phyloP scores from a whole-genome alignment of 1,284 basidiomycete genomes.

The Fomitopsis schrenkii region DNA sequence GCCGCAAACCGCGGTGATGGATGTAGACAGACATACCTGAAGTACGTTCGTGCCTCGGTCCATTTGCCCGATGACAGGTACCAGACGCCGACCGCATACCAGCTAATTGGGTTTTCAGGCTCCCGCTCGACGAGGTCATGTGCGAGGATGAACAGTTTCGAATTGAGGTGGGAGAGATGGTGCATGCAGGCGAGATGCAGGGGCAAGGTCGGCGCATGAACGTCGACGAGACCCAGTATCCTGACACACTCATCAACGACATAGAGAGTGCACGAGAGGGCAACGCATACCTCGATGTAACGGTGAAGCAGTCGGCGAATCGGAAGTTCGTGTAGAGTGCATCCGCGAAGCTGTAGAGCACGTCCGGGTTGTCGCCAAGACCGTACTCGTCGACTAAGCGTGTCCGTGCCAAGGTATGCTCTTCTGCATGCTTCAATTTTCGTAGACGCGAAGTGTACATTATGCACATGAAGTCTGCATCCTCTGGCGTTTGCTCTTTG shows the following conservation, averaged over 20 bases:
- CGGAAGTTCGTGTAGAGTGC: constrained; percentile 85
- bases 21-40: constrained; percentile 56
- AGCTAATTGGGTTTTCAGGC: constrained; percentile 88
- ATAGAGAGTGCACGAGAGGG: not conserved
- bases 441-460: constrained; percentile 91
- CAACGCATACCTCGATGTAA: constrained; percentile 71
- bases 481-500: constrained; percentile 78
- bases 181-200: constrained; percentile 98
- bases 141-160: constrained; percentile 91
- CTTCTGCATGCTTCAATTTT: constrained; percentile 82
- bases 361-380: constrained; percentile 87
- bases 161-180: constrained; percentile 87
- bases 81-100: constrained; percentile 99
- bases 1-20: not conserved
- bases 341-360: constrained; percentile 90
- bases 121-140: constrained; percentile 94
- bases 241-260: constrained; percentile 34
- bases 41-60: constrained; percentile 87
- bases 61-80: constrained; percentile 86
- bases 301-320: constrained; percentile 90
- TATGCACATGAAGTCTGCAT: constrained; percentile 85
- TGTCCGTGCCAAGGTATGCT: constrained; percentile 75
- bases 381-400: constrained; percentile 76
- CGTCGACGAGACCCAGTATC: constrained; percentile 75
- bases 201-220: constrained; percentile 85